Conservation (phyloP, 2,329 filamentous ascomycete species). For the Fusarium odoratissimum region DNA sequence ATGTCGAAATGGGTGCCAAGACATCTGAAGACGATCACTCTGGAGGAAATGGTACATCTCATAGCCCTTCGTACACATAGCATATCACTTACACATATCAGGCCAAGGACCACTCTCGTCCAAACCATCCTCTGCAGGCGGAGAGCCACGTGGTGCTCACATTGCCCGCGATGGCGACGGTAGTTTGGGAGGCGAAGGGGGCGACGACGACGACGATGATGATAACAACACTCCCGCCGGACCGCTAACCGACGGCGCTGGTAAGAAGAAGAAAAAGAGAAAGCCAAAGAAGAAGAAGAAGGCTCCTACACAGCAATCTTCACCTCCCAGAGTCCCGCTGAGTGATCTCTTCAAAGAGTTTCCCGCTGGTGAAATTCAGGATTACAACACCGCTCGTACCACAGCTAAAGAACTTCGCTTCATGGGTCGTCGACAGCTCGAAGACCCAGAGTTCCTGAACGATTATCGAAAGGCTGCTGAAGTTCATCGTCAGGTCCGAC, state of each 20-base stretch:
- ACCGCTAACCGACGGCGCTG: conserved; percentile 28
- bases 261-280: conserved; percentile 45
- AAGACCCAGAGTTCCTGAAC: conserved; percentile 67
- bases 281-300: conserved; percentile 47
- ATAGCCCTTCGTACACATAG: neutral
- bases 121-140: conserved; percentile 46
- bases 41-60: conserved; percentile 47
- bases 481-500: conserved; percentile 82
- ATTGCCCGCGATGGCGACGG: conserved; percentile 57
- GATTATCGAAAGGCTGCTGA: conserved; percentile 85
- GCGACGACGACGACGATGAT: conserved; percentile 44
- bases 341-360: conserved; percentile 48
- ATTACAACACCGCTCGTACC: conserved; percentile 43
- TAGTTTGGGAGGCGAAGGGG: conserved; percentile 50
- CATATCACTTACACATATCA: conserved; percentile 17
- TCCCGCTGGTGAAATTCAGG: conserved; percentile 45
- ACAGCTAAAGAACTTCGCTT: conserved; percentile 44
- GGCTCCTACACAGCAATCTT: conserved; percentile 44
- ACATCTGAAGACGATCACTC: conserved; percentile 52
- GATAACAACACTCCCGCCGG: conserved; percentile 42
- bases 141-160: conserved; percentile 56
- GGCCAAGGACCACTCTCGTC: conserved; percentile 35
- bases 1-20: conserved; percentile 56
- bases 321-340: conserved; percentile 50
- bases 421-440: conserved; percentile 36